Evolutionary conservation across 2,329 filamentous ascomycete genomes (phyloP), one percentile per base, ranked within the genome.

Genomic region (Neonectria magnoliae): DNA sequence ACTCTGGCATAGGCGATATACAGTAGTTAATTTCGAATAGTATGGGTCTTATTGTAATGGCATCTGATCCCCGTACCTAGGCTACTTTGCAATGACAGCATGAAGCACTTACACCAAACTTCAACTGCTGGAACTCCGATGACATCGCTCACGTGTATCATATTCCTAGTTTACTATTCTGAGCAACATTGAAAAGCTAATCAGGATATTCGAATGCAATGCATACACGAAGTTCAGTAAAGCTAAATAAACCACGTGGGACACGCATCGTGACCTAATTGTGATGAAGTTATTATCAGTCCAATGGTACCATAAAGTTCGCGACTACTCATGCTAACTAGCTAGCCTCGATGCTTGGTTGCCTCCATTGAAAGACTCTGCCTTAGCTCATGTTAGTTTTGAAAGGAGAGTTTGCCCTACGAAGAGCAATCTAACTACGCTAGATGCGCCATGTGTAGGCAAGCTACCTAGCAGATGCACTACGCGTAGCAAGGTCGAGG

Each of bases 221-320:
- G 31, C 22, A 31, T 50, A 18, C 5, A 27, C 9, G 14, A 29
- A 16, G 33, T 31, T 13, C 14, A 16, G 27, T 11, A n/a, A 10
- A 31, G 29, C 14, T 16, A 25, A 25, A 25, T n/a, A 29, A 31
- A 10, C 29, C 9, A 10, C 18, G 10, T 33, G 5, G 10, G 29
- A 20, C 31, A 29, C 20, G 36, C 36, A 45, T 18, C 18, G 52
- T 48, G 58, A 51, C 14, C 47, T 9, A 44, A 61, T 18, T 10
- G 53, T 45, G 45, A 64, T 25, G 52, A 22, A 47, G 33, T 52
- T 25, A 22, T 9, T 54, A 55, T 33, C 27, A 42, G 60, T 50
- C 25, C 25, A 25, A 25, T 54, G 48, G 54, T 16, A 57, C 41
- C 48, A 25, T 29, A 36, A 47, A 52, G 42, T 38, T 56, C 41